These are phyloP conservation scores for Dryas octopetala DNA, from an alignment of 306 rosid genomes.

Conservation along the genomic window DNA sequence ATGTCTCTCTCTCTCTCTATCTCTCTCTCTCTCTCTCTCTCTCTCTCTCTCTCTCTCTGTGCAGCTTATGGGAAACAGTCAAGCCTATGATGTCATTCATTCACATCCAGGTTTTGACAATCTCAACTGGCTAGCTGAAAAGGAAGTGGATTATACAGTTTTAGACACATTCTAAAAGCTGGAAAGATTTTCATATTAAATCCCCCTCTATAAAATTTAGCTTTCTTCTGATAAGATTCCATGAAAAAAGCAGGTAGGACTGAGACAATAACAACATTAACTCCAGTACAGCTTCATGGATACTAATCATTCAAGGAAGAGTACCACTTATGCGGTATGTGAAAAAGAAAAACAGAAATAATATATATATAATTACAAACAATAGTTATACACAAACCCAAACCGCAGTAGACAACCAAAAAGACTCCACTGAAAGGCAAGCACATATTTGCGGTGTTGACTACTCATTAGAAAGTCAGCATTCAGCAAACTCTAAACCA, in stretches of 20 bases:
- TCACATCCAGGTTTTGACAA: constrained; percentile 9
- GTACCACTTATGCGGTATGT: background rate
- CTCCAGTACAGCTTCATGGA: background rate
- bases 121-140: constrained; percentile 27
- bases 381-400: background rate
- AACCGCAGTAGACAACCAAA: background rate
- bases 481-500: background rate
- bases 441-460: background rate
- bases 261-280: background rate
- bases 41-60: background rate
- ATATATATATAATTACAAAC: no score
- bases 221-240: background rate
- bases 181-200: background rate
- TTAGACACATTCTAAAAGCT: background rate
- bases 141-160: constrained; percentile 1
- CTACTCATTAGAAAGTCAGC: background rate
- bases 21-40: no score
- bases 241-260: background rate
- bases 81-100: constrained; percentile 8
- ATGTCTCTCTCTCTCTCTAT: background rate
- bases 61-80: background rate
- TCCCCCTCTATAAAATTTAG: background rate
- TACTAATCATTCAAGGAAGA: background rate
- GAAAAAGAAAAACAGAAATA: background rate
- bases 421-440: background rate